Conservation (phyloP, 2,329 filamentous ascomycete genomes). For the Byssothecium circinans region DNA sequence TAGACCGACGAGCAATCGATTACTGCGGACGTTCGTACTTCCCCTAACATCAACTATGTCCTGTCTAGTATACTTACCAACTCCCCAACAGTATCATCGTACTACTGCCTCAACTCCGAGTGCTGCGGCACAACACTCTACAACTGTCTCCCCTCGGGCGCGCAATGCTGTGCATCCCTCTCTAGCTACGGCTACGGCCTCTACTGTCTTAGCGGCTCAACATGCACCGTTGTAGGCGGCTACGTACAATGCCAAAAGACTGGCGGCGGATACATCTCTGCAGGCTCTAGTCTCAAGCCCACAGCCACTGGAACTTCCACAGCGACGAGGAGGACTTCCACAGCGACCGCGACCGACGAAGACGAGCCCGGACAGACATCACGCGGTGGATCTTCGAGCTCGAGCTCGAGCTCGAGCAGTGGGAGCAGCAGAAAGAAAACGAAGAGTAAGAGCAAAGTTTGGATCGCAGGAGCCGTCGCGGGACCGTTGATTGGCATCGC, state of each 20-base stretch:
- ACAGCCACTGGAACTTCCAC: neutral
- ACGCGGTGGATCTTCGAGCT: neutral
- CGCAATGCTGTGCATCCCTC: slow-evolving; percentile 2
- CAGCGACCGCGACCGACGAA: neutral
- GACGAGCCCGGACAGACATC: neutral
- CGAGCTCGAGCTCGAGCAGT: neutral
- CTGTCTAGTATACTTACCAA: neutral
- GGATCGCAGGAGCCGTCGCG: slow-evolving; percentile 18
- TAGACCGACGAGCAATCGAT: slow-evolving; percentile 1
- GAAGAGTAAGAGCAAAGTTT: slow-evolving; percentile 10
- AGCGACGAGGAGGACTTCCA: neutral
- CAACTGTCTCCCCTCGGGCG: slow-evolving; percentile 3
- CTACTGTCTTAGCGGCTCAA: slow-evolving; percentile 1
- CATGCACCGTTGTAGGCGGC: neutral
- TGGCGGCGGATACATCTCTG: neutral
- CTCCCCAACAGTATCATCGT: neutral
- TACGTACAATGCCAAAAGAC: slow-evolving; percentile 1
- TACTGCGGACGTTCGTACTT: slow-evolving; percentile 3
- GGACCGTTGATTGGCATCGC: slow-evolving; percentile 17
- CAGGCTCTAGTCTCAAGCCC: neutral
- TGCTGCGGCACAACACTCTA: slow-evolving; percentile 5
- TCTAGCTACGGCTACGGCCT: slow-evolving; percentile 1
- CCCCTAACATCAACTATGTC: neutral
- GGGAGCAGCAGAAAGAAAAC: neutral
- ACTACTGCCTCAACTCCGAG: slow-evolving; percentile 3